These are phyloP conservation scores for Talaromyces proteolyticus DNA, from an alignment of 495 filamentous ascomycete species.

Conservation along the genomic window DNA sequence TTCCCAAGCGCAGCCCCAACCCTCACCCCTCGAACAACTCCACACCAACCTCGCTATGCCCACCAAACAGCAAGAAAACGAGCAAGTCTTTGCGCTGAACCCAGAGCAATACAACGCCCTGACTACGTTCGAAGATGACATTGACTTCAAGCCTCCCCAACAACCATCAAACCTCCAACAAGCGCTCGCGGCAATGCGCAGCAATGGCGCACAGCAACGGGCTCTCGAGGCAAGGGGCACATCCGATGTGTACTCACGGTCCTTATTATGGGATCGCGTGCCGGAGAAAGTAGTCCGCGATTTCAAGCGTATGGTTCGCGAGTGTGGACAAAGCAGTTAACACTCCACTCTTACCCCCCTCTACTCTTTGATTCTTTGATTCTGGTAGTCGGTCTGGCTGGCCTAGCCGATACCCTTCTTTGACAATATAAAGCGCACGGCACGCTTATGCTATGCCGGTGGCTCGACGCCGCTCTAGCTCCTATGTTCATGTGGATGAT, in stretches of 20 bases:
- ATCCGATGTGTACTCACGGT: constrained; percentile 82
- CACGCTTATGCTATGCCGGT: constrained; percentile 5
- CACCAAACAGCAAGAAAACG: constrained; percentile 79
- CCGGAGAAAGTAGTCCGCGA: constrained; percentile 86
- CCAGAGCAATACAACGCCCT: constrained; percentile 86
- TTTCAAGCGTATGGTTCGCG: constrained; percentile 84
- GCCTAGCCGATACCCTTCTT: not conserved
- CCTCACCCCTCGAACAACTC: constrained; percentile 68
- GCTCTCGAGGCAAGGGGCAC: constrained; percentile 20
- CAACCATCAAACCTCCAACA: constrained; percentile 67
- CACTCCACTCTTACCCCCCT: not conserved
- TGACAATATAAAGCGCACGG: constrained; percentile 1
- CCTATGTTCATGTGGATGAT: constrained; percentile 7
- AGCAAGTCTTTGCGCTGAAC: constrained; percentile 81
- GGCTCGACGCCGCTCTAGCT: constrained; percentile 6
- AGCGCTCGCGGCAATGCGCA: constrained; percentile 73
- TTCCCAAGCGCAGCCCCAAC: constrained; percentile 46
- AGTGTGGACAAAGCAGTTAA: constrained; percentile 24
- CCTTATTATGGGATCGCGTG: constrained; percentile 90
- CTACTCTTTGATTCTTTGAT: not conserved
- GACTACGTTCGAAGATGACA: constrained; percentile 47
- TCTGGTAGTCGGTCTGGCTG: constrained; percentile 20
- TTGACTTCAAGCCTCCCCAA: constrained; percentile 36
- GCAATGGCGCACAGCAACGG: constrained; percentile 45
- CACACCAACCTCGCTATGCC: constrained; percentile 68